Conservation (phyloP, 257 asterid species). For the Coffea canephora region DNA sequence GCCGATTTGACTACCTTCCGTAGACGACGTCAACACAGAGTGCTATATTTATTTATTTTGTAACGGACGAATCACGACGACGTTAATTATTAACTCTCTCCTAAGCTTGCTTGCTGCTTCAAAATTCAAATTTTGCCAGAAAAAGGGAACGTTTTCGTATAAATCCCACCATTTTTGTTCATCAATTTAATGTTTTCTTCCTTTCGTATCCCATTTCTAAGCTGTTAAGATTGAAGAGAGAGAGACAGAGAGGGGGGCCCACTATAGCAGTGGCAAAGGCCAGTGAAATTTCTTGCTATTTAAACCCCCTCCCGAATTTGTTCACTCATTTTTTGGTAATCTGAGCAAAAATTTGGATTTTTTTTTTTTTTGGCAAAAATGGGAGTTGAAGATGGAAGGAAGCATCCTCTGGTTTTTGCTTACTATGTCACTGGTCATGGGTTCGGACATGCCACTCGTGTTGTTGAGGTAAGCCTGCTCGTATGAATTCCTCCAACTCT, state of each 20-base stretch:
- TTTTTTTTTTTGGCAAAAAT: constrained; percentile 16
- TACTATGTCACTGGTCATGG: constrained; percentile 98
- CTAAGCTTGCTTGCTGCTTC: no score
- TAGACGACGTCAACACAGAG: not conserved
- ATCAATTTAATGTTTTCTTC: no score
- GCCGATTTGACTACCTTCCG: not conserved
- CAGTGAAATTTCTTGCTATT: no score
- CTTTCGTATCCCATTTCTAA: no score
- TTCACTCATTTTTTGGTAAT: not conserved
- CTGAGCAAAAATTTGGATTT: not conserved
- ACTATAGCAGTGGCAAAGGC: no score
- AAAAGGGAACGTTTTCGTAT: no score
- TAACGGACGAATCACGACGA: not conserved
- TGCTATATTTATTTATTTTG: no score
- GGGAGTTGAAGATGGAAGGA: constrained; percentile 41
- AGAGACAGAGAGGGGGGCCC: no score
- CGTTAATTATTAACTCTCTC: not conserved
- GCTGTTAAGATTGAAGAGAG: no score
- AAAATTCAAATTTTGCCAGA: no score
- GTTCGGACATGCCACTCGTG: constrained; percentile 95
- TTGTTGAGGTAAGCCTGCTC: constrained; percentile 62
- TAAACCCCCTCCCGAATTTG: no score
- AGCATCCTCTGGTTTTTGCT: constrained; percentile 63
- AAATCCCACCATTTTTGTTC: no score
- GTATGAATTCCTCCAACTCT: not conserved